Evolutionary conservation across 352 stramenopile genomes (phyloP), one percentile per base, ranked within the genome.

Genomic region (Aphanomyces cochlioides): DNA sequence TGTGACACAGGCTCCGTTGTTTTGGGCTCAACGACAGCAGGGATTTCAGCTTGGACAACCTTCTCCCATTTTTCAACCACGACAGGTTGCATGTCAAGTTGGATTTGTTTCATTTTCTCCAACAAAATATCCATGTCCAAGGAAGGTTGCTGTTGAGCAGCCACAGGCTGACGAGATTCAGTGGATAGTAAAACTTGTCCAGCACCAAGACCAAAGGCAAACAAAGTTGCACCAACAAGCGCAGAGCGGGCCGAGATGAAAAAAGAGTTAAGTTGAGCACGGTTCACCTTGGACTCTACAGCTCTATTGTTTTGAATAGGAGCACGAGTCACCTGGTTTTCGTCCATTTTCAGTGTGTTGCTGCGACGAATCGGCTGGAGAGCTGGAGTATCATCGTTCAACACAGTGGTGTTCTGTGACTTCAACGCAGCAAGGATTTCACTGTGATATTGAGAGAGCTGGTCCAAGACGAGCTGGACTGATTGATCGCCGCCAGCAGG

Each of bases 101-200:
- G 36, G 10, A 4, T 50, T 39, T 56, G 19, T 36, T 67, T 48
- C n/a, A 67, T 21, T 15, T 53, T 56, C 19, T 67, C 41, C 3
- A 67, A 41, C 4, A 67, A n/a, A 5, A 56, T 13, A 6, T 67
- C 38, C 40, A 67, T 50, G 5, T 67, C 59, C 6, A 53, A 36
- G 10, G 43, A 50, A 21, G n/a, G 19, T 34, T 48, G 36, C 28
- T 56, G 41, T 4, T 34, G 15, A 4, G 43, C 59, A 43, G 37
- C 28, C 13, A 7, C n/a, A 17, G 36, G 15, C 5, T 37, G 5
- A 28, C 34, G 3, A 10, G 56, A 17, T 38, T 66, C 57, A 2
- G 19, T 58, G 17, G 50, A 45, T 5, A 13, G 54, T 10, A 40
- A 4, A n/a, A 56, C 37, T n/a, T 41, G 21, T 10, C 39, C 59